Evolutionary conservation across 352 stramenopile species (phyloP), one percentile per base, ranked within the genome.

Genomic region (Pythium guiyangense): DNA sequence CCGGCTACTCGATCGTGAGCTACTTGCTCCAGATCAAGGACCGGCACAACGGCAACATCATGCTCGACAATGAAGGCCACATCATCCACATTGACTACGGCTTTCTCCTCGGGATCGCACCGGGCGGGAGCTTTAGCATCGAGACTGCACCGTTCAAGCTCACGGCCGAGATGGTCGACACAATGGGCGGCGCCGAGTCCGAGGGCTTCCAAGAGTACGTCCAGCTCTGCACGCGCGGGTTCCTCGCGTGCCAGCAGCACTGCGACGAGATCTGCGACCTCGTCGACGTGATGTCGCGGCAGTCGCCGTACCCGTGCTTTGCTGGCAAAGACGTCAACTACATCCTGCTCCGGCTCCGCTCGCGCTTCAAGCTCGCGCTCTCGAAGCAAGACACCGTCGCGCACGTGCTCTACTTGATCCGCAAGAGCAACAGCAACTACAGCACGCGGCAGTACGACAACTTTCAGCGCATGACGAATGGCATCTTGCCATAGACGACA

Each of bases 61-160:
- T 99, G 91, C 88, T 99, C 51, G 97, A 99, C 74, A 98, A 92
- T 45, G 84, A 97, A 74, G 97, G 98, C 15, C 96, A 98, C 70
- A 85, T 99, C 11, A 97, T 99, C 61, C 96, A 99, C 74, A 99
- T 99, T 62, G 98, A 99, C 71, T 99, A 99, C 79, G 98, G 98
- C 9, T 99, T 99, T 71, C 77, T 99, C 42, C 91, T 99, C 54
- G 97, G 96, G 26, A 99, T 98, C 79, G 97, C 95, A 34, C 97
- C 97, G 1, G 98, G 97, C 61, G 96, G 98, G 58, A 98, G 97
- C 75, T 99, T 99, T 52, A 98, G 85, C 49, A 97, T 99, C 57
- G 98, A 99, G 74, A 97, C 94, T 39, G 97, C 97, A 46, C 97
- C 98, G 26, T 99, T 99, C 86, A 99, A 99, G 69, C 77, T 99